Conservation (phyloP, 805 yeast species). For the Nakazawaea molendinolei region DNA sequence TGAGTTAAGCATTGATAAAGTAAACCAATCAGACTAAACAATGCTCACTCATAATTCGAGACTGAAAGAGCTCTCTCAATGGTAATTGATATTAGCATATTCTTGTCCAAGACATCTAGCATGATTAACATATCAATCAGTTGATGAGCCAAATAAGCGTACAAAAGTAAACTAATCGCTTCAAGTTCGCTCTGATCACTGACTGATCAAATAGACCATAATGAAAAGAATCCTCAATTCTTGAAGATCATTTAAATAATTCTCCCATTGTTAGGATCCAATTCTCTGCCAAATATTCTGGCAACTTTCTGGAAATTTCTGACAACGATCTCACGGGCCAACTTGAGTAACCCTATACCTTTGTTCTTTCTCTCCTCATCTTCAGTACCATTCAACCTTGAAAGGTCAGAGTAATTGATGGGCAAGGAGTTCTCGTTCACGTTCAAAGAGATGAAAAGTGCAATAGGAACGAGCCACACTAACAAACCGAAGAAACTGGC, state of each 20-base stretch:
- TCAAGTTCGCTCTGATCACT: too few relatives aligned
- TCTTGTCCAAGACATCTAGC: too few relatives aligned
- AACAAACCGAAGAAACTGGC: constrained; percentile 93
- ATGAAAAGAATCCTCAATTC: too few relatives aligned
- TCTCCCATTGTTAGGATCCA: constrained; percentile 50
- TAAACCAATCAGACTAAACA: too few relatives aligned
- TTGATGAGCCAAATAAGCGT: too few relatives aligned
- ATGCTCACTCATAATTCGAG: too few relatives aligned
- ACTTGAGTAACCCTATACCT: constrained; percentile 66
- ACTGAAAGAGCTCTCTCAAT: too few relatives aligned
- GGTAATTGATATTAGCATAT: too few relatives aligned
- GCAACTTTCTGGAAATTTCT: constrained; percentile 37
- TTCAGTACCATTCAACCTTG: constrained; percentile 24
- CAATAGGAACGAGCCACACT: constrained; percentile 91
- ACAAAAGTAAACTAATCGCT: too few relatives aligned
- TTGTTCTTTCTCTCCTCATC: constrained; percentile 27
- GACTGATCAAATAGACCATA: too few relatives aligned
- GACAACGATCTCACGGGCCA: constrained; percentile 47
- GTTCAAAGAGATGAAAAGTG: constrained; percentile 83
- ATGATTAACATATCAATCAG: too few relatives aligned
- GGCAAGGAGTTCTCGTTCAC: constrained; percentile 91
- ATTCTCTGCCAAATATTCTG: constrained; percentile 58
- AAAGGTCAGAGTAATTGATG: constrained; percentile 21
- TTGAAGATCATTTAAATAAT: constrained; percentile 33
- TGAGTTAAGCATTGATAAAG: too few relatives aligned